Percentiles rank a stretch among this genome's conserved stretches.
Evolutionary conservation across 306 rosid species (phyloP).

Genomic region (Cucurbita maxima): DNA sequence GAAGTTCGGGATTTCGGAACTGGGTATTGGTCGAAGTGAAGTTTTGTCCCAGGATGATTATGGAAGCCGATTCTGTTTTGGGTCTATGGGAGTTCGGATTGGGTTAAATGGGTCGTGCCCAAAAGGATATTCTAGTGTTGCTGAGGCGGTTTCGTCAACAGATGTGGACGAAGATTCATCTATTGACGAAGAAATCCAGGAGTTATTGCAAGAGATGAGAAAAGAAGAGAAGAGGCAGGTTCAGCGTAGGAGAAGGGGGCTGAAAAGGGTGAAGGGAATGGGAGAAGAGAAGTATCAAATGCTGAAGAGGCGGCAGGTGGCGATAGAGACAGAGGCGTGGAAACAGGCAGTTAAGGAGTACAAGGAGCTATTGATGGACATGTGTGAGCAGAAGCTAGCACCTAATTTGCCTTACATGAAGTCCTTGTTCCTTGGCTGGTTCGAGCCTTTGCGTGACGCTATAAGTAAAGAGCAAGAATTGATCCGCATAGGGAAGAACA

Average conservation of each 20-base stretch:
- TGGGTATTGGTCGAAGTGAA: constrained; percentile 10
- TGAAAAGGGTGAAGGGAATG: constrained; percentile 22
- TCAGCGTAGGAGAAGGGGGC: constrained; percentile 10
- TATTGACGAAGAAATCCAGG: constrained; percentile 32
- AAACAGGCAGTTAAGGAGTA: constrained; percentile 68
- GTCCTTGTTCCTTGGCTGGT: constrained; percentile 88
- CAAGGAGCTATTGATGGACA: constrained; percentile 69
- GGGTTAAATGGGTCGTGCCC: constrained; percentile 13
- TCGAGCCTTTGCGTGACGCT: constrained; percentile 63
- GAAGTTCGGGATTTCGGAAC: neutral
- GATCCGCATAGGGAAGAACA: constrained; percentile 30
- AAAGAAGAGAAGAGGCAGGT: constrained; percentile 31
- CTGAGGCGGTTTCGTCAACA: constrained; percentile 54
- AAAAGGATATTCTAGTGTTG: constrained; percentile 47
- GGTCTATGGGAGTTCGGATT: constrained; percentile 11
- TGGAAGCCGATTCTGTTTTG: constrained; percentile 6
- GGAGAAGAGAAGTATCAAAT: constrained; percentile 20
- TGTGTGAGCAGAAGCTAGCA: constrained; percentile 82
- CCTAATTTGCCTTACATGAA: constrained; percentile 89
- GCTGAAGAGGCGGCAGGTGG: constrained; percentile 62
- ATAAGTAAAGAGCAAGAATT: constrained; percentile 58
- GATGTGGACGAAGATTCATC: constrained; percentile 51
- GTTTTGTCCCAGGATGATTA: neutral
- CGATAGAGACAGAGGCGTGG: constrained; percentile 79
- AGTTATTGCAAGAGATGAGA: constrained; percentile 33